Evolutionary conservation across 1,139 yeast genomes (phyloP), one percentile per base, ranked within the genome.

Genomic region (Hansenula anomala): DNA sequence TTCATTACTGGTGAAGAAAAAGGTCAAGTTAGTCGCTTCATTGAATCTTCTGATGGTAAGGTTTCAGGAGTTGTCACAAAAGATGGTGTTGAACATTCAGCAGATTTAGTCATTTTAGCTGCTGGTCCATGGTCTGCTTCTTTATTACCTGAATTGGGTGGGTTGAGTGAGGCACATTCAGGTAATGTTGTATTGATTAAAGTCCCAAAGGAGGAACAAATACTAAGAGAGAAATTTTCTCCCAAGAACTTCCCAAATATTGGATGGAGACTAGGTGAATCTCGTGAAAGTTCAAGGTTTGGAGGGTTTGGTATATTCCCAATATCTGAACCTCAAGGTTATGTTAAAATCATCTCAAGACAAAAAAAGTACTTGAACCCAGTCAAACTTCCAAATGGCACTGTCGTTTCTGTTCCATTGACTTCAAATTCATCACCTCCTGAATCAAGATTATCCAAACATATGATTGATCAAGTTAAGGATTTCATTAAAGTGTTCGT

Each of bases 161-260:
- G 64, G 12, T 50, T 61, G 29, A 51, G 55, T 36, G 68, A 66
- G 45, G 69, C 66, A 0, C 56, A 65, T 12, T 56, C 56, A 6
- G 71, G 68, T 11, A 61, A 62, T 38, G 58, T 64, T 15, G 45
- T 58, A 6, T 36, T 60, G 45, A 42, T 56, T 16, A 51, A 50
- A 32, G 40, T 61, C 26, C 65, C 66, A n/a, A 54, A 56, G 15
- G 52, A 56, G 15, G 52, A 64, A 37, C 42, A 45, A 9, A 64
- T 59, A 34, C 38, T 62, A 28, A 33, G 49, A 7, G 47, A 46
- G n/a, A 64, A 63, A 39, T 64, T 63, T 37, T 45, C 51, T 25
- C 30, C 40, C 15, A 22, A 34, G 6, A 52, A 56, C 34, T 56
- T 61, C 42, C 67, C 69, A n/a, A 40, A 56, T 16, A 29, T 55